Percentiles rank a stretch among this genome's conserved stretches.
Evolutionary conservation across 225 moss, liverwort and hornwort species (phyloP).

Genomic region (Climacium dendroides): DNA sequence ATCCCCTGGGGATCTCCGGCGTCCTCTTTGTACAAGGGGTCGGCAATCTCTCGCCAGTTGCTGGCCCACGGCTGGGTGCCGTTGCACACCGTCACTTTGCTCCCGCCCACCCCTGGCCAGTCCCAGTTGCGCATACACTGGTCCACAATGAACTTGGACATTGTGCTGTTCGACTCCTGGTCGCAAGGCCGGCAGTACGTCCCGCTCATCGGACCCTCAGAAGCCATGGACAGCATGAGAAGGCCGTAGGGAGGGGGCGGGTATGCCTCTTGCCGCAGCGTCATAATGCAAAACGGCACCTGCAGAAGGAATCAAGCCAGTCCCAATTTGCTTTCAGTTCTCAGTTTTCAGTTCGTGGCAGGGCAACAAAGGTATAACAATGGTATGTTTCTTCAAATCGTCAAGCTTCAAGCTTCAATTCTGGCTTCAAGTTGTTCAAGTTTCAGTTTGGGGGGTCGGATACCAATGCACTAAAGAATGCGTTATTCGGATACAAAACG

Average conservation of each 20-base stretch:
- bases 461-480: neutral
- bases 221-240: slow-evolving; percentile 46
- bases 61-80: slow-evolving; percentile 23
- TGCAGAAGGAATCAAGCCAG: neutral
- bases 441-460: no score
- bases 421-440: neutral
- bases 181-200: slow-evolving; percentile 81
- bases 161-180: slow-evolving; percentile 1
- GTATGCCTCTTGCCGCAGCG: slow-evolving; percentile 9
- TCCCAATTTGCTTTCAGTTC: neutral
- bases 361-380: no score
- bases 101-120: slow-evolving; percentile 42
- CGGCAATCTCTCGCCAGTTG: slow-evolving; percentile 51
- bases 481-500: neutral
- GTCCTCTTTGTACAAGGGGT: neutral
- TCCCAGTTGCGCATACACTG: slow-evolving; percentile 2
- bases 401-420: neutral
- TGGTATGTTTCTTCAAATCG: neutral
- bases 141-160: neutral
- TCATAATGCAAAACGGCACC: slow-evolving; percentile 79
- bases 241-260: slow-evolving; percentile 17
- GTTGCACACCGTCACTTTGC: slow-evolving; percentile 26
- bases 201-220: slow-evolving; percentile 58
- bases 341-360: no score
- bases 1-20: neutral